These are phyloP conservation scores for Talaromyces amestolkiae DNA, from an alignment of 2,329 filamentous ascomycete genomes.

Conservation along the genomic window DNA sequence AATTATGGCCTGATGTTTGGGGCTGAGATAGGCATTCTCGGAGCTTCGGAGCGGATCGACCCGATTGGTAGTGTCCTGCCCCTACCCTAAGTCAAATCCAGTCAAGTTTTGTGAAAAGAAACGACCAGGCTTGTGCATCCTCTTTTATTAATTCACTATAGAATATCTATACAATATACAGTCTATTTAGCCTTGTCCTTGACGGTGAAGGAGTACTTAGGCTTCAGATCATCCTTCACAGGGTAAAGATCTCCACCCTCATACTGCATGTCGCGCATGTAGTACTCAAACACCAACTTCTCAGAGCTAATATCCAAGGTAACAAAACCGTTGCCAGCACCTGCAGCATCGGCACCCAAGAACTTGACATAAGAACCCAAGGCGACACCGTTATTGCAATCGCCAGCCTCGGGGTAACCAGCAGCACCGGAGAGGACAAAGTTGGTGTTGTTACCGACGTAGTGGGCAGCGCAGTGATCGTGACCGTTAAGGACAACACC, in stretches of 20 bases:
- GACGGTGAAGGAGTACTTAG: conserved; percentile 22
- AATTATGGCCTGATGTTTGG: too few relatives aligned
- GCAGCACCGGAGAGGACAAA: conserved; percentile 24
- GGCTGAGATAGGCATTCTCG: too few relatives aligned
- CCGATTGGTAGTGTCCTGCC: too few relatives aligned
- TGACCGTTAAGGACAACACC: conserved; percentile 28
- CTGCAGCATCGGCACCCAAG: conserved; percentile 24
- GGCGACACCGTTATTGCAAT: conserved; percentile 28
- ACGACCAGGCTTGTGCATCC: too few relatives aligned
- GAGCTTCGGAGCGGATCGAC: too few relatives aligned
- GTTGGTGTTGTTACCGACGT: conserved; percentile 25
- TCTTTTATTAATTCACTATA: background rate
- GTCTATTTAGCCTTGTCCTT: conserved; percentile 19
- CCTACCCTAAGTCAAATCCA: too few relatives aligned
- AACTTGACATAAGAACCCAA: conserved; percentile 26
- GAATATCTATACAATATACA: background rate
- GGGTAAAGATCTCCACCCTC: conserved; percentile 26
- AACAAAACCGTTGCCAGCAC: conserved; percentile 29
- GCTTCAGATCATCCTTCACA: conserved; percentile 23
- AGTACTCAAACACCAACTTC: conserved; percentile 25
- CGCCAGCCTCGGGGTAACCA: conserved; percentile 20
- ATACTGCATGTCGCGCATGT: conserved; percentile 22
- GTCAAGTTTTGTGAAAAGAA: too few relatives aligned
- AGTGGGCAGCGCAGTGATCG: conserved; percentile 29
- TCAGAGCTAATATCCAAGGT: conserved; percentile 26